Percentiles rank a stretch among this genome's conserved stretches.
These are phyloP conservation scores for Neurospora sp. DNA, from an alignment of 495 filamentous ascomycete species.

Conservation along the genomic window DNA sequence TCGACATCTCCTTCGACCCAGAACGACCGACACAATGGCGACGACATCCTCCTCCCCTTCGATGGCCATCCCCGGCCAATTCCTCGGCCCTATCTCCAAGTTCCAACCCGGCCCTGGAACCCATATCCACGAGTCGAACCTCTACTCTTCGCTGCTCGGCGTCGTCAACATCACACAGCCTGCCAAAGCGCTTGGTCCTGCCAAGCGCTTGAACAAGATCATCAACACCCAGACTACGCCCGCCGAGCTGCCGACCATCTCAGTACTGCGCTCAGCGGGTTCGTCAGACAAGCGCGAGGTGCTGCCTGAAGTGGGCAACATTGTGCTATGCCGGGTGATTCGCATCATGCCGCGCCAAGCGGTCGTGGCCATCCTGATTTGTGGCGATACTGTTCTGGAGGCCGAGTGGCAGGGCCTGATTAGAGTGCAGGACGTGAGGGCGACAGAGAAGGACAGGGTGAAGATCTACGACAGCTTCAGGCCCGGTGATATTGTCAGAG, in stretches of 20 bases:
- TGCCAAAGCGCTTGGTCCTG: constrained; percentile 42
- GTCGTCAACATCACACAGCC: constrained; percentile 42
- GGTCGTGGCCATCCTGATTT: constrained; percentile 68
- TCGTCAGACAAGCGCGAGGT: constrained; percentile 52
- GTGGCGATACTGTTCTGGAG: constrained; percentile 53
- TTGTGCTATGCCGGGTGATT: constrained; percentile 74
- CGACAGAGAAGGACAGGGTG: constrained; percentile 91
- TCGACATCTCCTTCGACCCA: not conserved
- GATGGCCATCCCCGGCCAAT: constrained; percentile 60
- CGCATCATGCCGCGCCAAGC: constrained; percentile 77
- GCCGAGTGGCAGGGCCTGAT: constrained; percentile 52
- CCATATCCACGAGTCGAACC: constrained; percentile 58
- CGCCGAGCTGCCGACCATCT: constrained; percentile 28
- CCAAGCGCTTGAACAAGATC: constrained; percentile 47
- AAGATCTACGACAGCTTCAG: constrained; percentile 85
- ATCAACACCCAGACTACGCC: constrained; percentile 22
- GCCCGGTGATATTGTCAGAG: constrained; percentile 86
- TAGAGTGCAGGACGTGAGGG: constrained; percentile 80
- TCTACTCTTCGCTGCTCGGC: constrained; percentile 65
- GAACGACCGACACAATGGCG: constrained; percentile 7
- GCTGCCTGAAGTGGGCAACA: constrained; percentile 67
- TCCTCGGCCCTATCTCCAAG: constrained; percentile 54
- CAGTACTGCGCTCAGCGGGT: constrained; percentile 13
- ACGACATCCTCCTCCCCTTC: constrained; percentile 10
- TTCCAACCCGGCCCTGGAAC: constrained; percentile 70